Base-by-base conservation (phyloP, 1,284 basidiomycete genomes). In the Ceratobasidium sp. region DNA sequence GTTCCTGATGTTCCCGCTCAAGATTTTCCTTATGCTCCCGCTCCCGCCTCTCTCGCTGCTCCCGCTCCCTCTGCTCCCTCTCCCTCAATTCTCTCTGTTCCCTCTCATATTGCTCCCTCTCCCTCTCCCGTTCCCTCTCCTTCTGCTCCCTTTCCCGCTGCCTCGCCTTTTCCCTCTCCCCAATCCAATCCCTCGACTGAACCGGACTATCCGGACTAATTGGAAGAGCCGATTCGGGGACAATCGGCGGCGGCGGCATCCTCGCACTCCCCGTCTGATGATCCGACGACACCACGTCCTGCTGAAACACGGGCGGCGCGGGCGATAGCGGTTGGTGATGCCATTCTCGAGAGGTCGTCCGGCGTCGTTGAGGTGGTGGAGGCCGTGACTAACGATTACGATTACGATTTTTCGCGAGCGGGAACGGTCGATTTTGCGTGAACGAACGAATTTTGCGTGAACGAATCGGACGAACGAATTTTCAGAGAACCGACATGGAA, bases 261-360 rank as follows among this genome's bases (percentile, higher is more conserved):
- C 51, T 53, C 51, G 18, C 6, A n/a, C 51, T n/a, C 20, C 20
- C 51, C 51, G 20, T 18, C 13, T 53, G 15, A 7, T 53, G 51
- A 18, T n/a, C 28, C 51, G 26, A 18, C 33, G 33, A 33, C 33
- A 33, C 33, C 53, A 75, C 60, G 20, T 49, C 33, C 44, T 75
- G 71, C 49, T 75, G 71, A 4, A 75, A 55, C 12, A 75, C 71
- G 23, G 71, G 71, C 28, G 71, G 71, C 3, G 71, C 71, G 26
- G 71, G 71, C 71, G 71, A 75, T 13, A 58, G 26, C 44, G 71
- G 70, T 10, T 55, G 55, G 23, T 33, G 28, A 20, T 69, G 42
- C n/a, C 46, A 71, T 9, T 58, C 55, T 23, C n/a, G 23, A 46
- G 51, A 33, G 20, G 7, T 63, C 23, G 40, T 58, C 40, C 33